These are phyloP conservation scores for Hericium rajendrae DNA, from an alignment of 768 basidiomycete species.

Conservation along the genomic window DNA sequence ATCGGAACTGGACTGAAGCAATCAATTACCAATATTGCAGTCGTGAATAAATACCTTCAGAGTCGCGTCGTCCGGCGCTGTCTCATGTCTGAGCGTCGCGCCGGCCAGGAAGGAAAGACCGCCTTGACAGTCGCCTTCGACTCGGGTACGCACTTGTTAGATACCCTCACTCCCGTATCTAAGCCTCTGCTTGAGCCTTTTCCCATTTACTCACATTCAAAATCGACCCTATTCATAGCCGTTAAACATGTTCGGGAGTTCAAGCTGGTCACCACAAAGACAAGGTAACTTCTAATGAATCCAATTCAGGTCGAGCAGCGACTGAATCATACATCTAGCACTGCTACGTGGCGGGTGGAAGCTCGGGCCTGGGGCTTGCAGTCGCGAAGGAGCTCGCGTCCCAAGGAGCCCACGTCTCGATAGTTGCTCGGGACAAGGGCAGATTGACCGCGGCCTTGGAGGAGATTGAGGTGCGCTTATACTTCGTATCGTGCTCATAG, in stretches of 20 bases:
- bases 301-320: background rate
- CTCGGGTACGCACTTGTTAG: no score
- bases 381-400: slow-evolving; percentile 55
- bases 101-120: no score
- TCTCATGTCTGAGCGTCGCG: no score
- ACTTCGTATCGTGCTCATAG: background rate
- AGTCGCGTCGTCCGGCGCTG: no score
- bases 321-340: slow-evolving; percentile 39
- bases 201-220: no score
- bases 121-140: no score
- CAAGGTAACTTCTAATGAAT: background rate
- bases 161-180: no score
- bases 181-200: no score
- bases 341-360: slow-evolving; percentile 77
- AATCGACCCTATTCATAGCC: no score
- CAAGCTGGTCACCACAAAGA: background rate
- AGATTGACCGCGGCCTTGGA: slow-evolving; percentile 50
- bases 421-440: slow-evolving; percentile 65
- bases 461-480: slow-evolving; percentile 48
- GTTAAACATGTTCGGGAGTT: background rate
- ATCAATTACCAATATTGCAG: no score
- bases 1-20: no score
- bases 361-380: slow-evolving; percentile 67
- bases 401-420: slow-evolving; percentile 72
- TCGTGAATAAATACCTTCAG: no score